phyloP scores from a whole-genome alignment of 2,329 filamentous ascomycete genomes.

The Diatrype stigma region DNA sequence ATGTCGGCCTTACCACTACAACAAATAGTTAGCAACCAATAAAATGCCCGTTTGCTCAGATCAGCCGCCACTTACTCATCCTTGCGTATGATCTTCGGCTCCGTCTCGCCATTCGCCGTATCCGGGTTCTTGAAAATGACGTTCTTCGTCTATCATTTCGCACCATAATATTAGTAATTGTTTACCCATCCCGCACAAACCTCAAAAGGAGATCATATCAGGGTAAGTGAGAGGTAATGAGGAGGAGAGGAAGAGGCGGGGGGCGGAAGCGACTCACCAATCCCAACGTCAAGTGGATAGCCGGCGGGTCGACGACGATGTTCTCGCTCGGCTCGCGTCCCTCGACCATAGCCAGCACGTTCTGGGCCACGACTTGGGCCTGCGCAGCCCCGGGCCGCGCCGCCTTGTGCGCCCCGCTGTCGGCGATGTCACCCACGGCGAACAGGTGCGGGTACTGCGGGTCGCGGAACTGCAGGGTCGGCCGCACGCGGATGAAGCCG shows the following conservation, averaged over 20 bases:
- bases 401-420: constrained; percentile 38
- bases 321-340: constrained; percentile 25
- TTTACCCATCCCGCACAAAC: no score
- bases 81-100: constrained; percentile 23
- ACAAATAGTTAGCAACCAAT: constrained; percentile 1
- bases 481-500: constrained; percentile 35
- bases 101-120: constrained; percentile 18
- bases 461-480: constrained; percentile 43
- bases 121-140: constrained; percentile 29
- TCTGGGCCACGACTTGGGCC: constrained; percentile 39
- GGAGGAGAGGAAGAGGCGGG: no score
- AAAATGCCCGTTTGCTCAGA: neutral
- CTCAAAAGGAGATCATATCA: no score
- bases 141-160: constrained; percentile 22
- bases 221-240: no score
- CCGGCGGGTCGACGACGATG: constrained; percentile 28
- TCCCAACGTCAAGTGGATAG: constrained; percentile 39
- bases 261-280: constrained; percentile 16
- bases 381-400: constrained; percentile 42
- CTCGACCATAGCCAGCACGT: constrained; percentile 39
- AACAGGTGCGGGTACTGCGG: constrained; percentile 38
- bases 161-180: neutral
- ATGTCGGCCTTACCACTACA: constrained; percentile 27
- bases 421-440: constrained; percentile 49
- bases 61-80: constrained; percentile 24